These are phyloP conservation scores for Macrolepiota dolichaula DNA, from an alignment of 768 basidiomycete genomes.

Conservation along the genomic window DNA sequence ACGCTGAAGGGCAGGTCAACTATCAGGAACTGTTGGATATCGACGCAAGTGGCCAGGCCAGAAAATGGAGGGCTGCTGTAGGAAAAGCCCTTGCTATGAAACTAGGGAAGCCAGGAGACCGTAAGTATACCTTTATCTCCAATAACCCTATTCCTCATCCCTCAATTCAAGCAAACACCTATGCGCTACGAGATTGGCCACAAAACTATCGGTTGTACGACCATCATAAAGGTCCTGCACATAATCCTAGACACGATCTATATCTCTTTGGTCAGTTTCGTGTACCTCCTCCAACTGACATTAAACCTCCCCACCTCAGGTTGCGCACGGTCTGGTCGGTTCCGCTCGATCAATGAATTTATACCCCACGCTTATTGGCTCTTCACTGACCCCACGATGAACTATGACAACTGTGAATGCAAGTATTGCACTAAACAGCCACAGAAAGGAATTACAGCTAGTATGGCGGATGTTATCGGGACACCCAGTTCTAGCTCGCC, in stretches of 20 bases:
- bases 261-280: slow-evolving; percentile 67
- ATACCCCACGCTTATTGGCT: slow-evolving; percentile 84
- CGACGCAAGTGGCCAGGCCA: slow-evolving; percentile 41
- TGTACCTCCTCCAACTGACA: neutral
- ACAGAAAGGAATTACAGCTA: slow-evolving; percentile 66
- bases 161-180: slow-evolving; percentile 41
- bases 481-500: slow-evolving; percentile 8
- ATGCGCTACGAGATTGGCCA: slow-evolving; percentile 66
- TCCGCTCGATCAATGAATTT: slow-evolving; percentile 84
- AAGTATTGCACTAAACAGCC: slow-evolving; percentile 74
- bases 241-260: slow-evolving; percentile 62
- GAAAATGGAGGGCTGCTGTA: slow-evolving; percentile 55
- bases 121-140: slow-evolving; percentile 25
- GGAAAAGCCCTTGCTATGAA: slow-evolving; percentile 39
- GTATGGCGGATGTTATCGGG: slow-evolving; percentile 36
- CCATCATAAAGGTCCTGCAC: slow-evolving; percentile 63
- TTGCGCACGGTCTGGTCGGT: slow-evolving; percentile 39
- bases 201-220: slow-evolving; percentile 67
- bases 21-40: slow-evolving; percentile 56
- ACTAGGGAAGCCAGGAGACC: slow-evolving; percentile 42
- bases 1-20: slow-evolving; percentile 63
- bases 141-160: neutral
- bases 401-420: slow-evolving; percentile 57
- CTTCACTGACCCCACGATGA: slow-evolving; percentile 45
- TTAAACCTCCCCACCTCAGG: slow-evolving; percentile 32